Evolutionary conservation across 108 stramenopile genomes (phyloP).

Genomic region (Skeletonema marinoi): DNA sequence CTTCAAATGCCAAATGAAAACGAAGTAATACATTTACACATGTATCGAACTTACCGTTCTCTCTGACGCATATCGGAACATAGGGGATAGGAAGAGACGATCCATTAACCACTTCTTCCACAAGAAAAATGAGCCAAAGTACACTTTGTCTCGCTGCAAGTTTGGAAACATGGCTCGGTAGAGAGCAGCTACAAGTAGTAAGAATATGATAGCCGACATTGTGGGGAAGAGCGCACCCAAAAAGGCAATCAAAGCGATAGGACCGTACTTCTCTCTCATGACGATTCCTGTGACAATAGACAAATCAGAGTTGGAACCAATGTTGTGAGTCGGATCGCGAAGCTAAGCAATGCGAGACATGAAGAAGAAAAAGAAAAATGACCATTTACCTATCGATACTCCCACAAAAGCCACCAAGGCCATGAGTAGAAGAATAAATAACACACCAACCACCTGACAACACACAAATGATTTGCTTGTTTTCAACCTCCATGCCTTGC

Average conservation of each 20-base stretch:
- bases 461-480: no score
- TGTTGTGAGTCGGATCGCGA: no score
- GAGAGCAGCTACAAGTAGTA: constrained; percentile 6
- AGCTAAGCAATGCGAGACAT: not conserved
- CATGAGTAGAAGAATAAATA: no score
- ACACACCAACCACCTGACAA: no score
- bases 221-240: constrained; percentile 4
- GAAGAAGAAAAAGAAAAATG: not conserved
- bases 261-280: constrained; percentile 10
- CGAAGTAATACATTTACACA: not conserved
- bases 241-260: constrained; percentile 3
- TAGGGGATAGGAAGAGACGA: constrained; percentile 14
- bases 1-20: no score
- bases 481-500: no score
- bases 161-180: constrained; percentile 7
- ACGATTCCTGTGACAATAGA: not conserved
- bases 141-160: not conserved
- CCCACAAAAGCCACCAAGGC: no score
- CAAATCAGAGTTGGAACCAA: not conserved
- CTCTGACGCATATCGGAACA: constrained; percentile 10
- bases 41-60: not conserved
- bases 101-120: constrained; percentile 16
- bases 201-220: not conserved
- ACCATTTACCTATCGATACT: no score
- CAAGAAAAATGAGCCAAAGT: constrained; percentile 7